A percentile compares a stretch with the other conserved stretches of the same genome.
phyloP scores from a whole-genome alignment of 495 filamentous ascomycete species.

The Corynascus novoguineensis region DNA sequence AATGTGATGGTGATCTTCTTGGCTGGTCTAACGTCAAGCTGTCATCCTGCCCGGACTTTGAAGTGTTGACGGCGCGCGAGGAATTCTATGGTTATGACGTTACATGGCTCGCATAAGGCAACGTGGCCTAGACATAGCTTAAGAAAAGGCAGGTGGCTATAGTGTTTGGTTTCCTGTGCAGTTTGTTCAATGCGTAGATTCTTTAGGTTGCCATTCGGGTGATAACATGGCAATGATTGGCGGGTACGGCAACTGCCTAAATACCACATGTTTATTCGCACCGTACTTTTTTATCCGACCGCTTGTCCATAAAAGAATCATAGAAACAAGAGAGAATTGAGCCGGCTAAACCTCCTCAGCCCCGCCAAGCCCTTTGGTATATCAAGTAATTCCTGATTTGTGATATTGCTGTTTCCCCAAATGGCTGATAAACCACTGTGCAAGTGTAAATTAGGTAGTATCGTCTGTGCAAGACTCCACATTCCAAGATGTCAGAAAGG shows the following conservation, averaged over 20 bases:
- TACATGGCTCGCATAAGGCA: slow-evolving; percentile 13
- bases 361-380: not conserved
- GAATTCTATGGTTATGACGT: slow-evolving; percentile 5
- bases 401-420: not conserved
- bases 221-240: slow-evolving; percentile 14
- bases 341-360: slow-evolving; percentile 9
- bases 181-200: not conserved
- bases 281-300: slow-evolving; percentile 1
- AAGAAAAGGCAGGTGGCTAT: not conserved
- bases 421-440: not conserved
- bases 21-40: no score
- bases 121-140: slow-evolving; percentile 28
- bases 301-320: no score
- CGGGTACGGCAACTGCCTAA: slow-evolving; percentile 28
- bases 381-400: not conserved
- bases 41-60: not conserved
- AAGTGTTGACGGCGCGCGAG: slow-evolving; percentile 9
- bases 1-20: no score
- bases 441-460: not conserved
- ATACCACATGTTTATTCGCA: slow-evolving; percentile 8
- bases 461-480: not conserved
- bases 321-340: no score
- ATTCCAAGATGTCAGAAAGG: no score
- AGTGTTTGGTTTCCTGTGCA: not conserved
- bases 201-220: slow-evolving; percentile 11